Evolutionary conservation across 2,329 filamentous ascomycete genomes (phyloP).

Genomic region (Fusarium bulbicola): DNA sequence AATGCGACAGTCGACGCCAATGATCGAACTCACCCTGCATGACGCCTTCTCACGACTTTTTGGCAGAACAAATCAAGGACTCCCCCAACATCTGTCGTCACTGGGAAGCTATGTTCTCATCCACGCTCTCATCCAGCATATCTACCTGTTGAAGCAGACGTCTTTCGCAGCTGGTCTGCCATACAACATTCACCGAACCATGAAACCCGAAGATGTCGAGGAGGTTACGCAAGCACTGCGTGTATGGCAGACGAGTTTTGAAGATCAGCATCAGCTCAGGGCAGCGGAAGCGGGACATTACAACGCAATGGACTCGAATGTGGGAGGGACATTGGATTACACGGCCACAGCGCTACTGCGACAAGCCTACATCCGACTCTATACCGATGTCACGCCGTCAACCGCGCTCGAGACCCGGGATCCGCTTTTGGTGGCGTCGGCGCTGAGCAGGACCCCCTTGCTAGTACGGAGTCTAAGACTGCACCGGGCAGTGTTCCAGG

Average conservation of each 20-base stretch:
- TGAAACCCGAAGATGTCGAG: constrained; percentile 65
- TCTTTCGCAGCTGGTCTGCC: constrained; percentile 60
- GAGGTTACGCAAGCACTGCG: constrained; percentile 64
- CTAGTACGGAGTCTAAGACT: constrained; percentile 68
- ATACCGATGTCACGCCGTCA: constrained; percentile 71
- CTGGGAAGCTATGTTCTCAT: constrained; percentile 77
- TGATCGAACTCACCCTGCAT: constrained; percentile 63
- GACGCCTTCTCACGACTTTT: constrained; percentile 66
- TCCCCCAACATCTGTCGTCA: constrained; percentile 63
- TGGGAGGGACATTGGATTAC: constrained; percentile 70
- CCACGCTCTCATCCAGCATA: constrained; percentile 76
- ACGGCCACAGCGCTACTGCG: constrained; percentile 70
- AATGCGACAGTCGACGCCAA: constrained; percentile 60
- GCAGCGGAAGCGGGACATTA: constrained; percentile 59
- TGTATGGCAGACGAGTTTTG: constrained; percentile 67
- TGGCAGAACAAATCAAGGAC: constrained; percentile 58
- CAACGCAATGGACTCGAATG: constrained; percentile 59
- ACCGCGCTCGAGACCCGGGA: constrained; percentile 73
- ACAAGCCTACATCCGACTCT: constrained; percentile 70
- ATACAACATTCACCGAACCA: constrained; percentile 59
- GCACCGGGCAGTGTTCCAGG: constrained; percentile 72
- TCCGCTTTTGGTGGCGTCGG: constrained; percentile 66
- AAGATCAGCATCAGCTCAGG: constrained; percentile 62
- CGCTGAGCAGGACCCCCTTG: constrained; percentile 66
- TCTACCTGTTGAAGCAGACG: constrained; percentile 74